phyloP scores from a whole-genome alignment of 2,329 filamentous ascomycete species.

The Arachnopeziza araneosa region DNA sequence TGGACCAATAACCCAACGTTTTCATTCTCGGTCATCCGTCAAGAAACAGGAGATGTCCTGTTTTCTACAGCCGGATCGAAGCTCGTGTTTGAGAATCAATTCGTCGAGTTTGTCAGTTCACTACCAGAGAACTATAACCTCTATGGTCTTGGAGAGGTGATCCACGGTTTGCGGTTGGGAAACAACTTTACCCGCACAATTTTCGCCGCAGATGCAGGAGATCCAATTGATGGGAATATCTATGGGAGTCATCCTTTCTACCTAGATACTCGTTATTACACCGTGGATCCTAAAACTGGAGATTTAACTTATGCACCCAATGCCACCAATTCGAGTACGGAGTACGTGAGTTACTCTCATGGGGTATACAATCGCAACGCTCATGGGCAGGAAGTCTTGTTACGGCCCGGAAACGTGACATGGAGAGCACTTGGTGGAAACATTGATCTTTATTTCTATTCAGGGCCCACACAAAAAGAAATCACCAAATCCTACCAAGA shows the following conservation, averaged over 20 bases:
- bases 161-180: slow-evolving; percentile 65
- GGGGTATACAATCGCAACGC: slow-evolving; percentile 73
- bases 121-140: slow-evolving; percentile 69
- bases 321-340: slow-evolving; percentile 43
- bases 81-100: slow-evolving; percentile 71
- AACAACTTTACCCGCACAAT: slow-evolving; percentile 66
- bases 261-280: slow-evolving; percentile 71
- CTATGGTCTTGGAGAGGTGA: slow-evolving; percentile 69
- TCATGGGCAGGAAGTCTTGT: slow-evolving; percentile 68
- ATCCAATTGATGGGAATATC: slow-evolving; percentile 49
- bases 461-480: slow-evolving; percentile 62
- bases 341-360: slow-evolving; percentile 65
- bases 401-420: slow-evolving; percentile 58
- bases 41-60: slow-evolving; percentile 56
- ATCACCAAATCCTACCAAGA: slow-evolving; percentile 67
- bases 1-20: slow-evolving; percentile 55
- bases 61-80: slow-evolving; percentile 61
- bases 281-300: slow-evolving; percentile 42
- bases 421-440: slow-evolving; percentile 72
- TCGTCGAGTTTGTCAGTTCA: slow-evolving; percentile 64
- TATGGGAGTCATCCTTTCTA: slow-evolving; percentile 78
- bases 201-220: slow-evolving; percentile 63
- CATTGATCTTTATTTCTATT: slow-evolving; percentile 75
- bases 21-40: slow-evolving; percentile 58
- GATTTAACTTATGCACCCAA: slow-evolving; percentile 48